Base-by-base conservation (phyloP, 1,139 yeast species). In the Hemisphaericaspora xylofermentans region DNA sequence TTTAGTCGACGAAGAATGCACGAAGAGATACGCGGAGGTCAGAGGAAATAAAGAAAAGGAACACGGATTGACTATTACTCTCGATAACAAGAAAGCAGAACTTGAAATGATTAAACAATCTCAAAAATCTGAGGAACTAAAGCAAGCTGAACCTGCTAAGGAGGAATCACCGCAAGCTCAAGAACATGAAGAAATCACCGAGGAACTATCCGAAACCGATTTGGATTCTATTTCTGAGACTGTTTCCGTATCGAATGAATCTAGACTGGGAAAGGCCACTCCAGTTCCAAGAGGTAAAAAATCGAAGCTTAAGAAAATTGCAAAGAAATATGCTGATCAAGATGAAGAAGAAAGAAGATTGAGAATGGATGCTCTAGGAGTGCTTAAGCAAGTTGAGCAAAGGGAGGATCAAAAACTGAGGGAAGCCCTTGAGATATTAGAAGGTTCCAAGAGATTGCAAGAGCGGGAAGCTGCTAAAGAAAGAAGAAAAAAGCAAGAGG, bases 301-400 rank as follows among this genome's bases (percentile, higher is more conserved):
- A 57, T 82, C 86, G 17, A 89, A 89, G 57, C 58, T 86, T 61
- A 88, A 88, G 68, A 91, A 88, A 60, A 85, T 87, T 42, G 84
- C 85, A 22, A 72, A 78, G 40, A 91, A 89, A 56, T 93, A 93
- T 57, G 89, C 83, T 1, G 89, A 84, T 46, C 98, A 91, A 61
- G 98, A 91, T 57, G 97, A 88, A 42, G 95, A 88, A 43, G 98
- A 93, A 54, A 76, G 89, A 43, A 57, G 64, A 38, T 54, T 83
- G 45, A 75, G 93, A 46, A 80, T 91, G 86, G 81, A 85, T 45
- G 85, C 84, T 1, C 67, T 93, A 38, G 98, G 98, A 3, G 86
- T 95, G 0, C 69, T 84, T 53, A 86, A 85, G 50, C 88, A 86
- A 44, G 69, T 76, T 3, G 80, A 81, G 49, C 70, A 64, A 29